These are phyloP conservation scores for Linnemannia elongata DNA, from an alignment of 192 early-diverging fungal species.

Conservation along the genomic window DNA sequence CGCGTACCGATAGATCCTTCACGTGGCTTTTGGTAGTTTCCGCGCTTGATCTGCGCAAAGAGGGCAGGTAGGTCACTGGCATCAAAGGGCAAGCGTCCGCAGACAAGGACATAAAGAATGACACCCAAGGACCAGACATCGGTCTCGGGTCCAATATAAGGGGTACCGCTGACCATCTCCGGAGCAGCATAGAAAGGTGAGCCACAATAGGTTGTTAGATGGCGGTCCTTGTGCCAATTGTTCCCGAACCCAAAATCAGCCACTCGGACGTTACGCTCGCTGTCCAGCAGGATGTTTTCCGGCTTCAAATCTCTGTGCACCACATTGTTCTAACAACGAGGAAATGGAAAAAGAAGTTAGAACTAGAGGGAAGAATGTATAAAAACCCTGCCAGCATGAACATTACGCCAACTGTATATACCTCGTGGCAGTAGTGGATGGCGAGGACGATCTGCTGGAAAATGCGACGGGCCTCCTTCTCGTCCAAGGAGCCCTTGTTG, in stretches of 20 bases:
- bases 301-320: constrained; percentile 76
- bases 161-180: constrained; percentile 73
- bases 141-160: constrained; percentile 69
- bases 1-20: constrained; percentile 47
- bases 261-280: constrained; percentile 62
- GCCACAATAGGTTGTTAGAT: constrained; percentile 78
- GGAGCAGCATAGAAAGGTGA: constrained; percentile 75
- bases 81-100: constrained; percentile 73
- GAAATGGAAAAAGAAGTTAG: background rate
- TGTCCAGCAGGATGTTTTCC: constrained; percentile 71
- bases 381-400: too few species aligned
- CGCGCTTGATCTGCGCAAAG: constrained; percentile 73
- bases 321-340: constrained; percentile 63
- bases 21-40: constrained; percentile 64
- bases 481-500: constrained; percentile 59
- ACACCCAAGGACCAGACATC: constrained; percentile 75
- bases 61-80: constrained; percentile 67
- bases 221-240: constrained; percentile 60
- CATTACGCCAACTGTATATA: background rate
- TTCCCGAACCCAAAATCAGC: constrained; percentile 79
- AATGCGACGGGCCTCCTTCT: constrained; percentile 62
- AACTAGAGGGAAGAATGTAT: background rate
- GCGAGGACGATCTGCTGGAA: constrained; percentile 68
- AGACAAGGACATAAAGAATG: constrained; percentile 70
- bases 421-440: constrained; percentile 66